phyloP scores from a whole-genome alignment of 225 moss, liverwort and hornwort species.

The Marchantia polymorpha region DNA sequence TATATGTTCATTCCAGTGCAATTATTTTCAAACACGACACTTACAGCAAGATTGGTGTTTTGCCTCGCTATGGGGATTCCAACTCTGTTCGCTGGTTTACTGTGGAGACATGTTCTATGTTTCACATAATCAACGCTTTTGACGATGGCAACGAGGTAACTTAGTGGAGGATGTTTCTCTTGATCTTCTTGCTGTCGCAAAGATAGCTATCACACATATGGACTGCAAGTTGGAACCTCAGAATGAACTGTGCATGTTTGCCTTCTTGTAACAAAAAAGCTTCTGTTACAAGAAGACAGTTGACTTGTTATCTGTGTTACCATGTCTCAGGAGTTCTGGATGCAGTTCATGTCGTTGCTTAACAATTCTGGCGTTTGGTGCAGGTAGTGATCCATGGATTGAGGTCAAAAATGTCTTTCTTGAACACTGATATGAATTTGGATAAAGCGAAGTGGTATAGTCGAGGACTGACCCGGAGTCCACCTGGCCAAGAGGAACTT shows the following conservation, averaged over 20 bases:
- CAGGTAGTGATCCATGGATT: slow-evolving; percentile 22
- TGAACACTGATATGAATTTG: not conserved
- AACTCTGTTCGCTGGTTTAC: slow-evolving; percentile 24
- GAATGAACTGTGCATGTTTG: not conserved
- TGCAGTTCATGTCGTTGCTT: not conserved
- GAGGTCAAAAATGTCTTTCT: not conserved
- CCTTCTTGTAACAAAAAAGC: not conserved
- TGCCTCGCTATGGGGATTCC: slow-evolving; percentile 25
- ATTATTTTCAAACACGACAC: slow-evolving; percentile 2
- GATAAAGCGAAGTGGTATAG: slow-evolving; percentile 11
- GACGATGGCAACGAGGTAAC: slow-evolving; percentile 27
- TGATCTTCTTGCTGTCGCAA: not conserved
- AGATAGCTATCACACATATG: too few relatives aligned
- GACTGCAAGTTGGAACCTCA: not conserved
- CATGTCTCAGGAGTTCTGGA: not conserved
- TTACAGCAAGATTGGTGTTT: slow-evolving; percentile 13
- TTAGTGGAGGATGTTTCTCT: too few relatives aligned
- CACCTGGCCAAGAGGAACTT: not conserved
- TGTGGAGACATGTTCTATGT: not conserved
- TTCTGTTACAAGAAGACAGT: not conserved
- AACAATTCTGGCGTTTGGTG: not conserved
- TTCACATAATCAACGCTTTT: slow-evolving; percentile 26
- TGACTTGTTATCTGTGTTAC: too few relatives aligned
- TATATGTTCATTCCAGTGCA: not conserved
- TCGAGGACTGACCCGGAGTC: slow-evolving; percentile 11